Evolutionary conservation across 2,329 filamentous ascomycete genomes (phyloP), one percentile per base, ranked within the genome.

Genomic region (Ramularia collo-cygni): DNA sequence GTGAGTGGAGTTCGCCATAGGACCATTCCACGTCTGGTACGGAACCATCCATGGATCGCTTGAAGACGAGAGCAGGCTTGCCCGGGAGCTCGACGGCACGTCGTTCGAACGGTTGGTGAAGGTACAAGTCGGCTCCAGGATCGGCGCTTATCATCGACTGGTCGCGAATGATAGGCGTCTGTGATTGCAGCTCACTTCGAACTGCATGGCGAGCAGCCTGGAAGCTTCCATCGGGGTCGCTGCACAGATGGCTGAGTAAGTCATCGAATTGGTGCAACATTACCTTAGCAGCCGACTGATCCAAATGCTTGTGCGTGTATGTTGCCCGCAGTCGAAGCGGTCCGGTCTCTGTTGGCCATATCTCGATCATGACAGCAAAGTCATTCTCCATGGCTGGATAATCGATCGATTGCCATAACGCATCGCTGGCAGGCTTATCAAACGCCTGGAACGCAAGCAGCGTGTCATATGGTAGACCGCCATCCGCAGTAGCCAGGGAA

Each of bases 1-100:
- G 64, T 1, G 51, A 51, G 53, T 88, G 83, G 3, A 94, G 65
- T 19, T 77, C 64, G 3, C 52, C 50, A 53, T 86, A 93, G 0
- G 81, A 77, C 3, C 86, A 52, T 6, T 53, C 48, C 0, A 59
- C 63, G 6, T 64, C 54, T 1, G 62, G 52, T 18, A 37, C n/a
- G 2, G 44, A 37, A 9, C 77, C 68, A 5, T 67, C 64, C 12
- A 43, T 29, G 18, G 39, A 15, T 0, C 66, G 54, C 0, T 75
- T 71, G 52, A 90, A 84, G 17, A 75, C 68, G 2, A 92, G 52
- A 0, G 86, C 86, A 12, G 70, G 57, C 13, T 69, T 67, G 2
- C 72, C 53, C 0, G 83, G 77, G 10, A 65, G 59, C 8, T 53
- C 44, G 0, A 47, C 49, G 2, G 71, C 77, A 19, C 72, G 66